Evolutionary conservation across 2,329 filamentous ascomycete genomes (phyloP).

Genomic region (Talaromyces pinophilus): DNA sequence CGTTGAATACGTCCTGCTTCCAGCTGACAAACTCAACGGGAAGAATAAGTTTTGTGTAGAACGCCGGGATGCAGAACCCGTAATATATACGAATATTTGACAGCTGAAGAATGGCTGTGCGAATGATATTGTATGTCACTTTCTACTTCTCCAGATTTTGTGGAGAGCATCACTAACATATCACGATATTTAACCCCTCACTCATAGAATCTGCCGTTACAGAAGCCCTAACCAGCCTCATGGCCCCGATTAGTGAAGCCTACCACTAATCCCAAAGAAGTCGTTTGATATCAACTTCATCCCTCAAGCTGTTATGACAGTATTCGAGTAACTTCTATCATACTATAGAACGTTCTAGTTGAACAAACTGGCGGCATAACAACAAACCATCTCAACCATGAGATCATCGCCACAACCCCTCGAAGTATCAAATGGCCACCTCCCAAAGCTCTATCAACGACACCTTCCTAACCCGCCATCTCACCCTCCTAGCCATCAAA

Average conservation of each 20-base stretch:
- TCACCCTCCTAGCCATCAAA: too few relatives aligned
- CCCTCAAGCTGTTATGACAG: too few relatives aligned
- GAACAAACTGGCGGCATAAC: too few relatives aligned
- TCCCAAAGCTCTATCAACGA: too few relatives aligned
- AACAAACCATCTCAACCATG: too few relatives aligned
- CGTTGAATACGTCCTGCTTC: too few relatives aligned
- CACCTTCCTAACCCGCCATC: too few relatives aligned
- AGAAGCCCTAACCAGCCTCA: slow-evolving; percentile 69
- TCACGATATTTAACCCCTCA: slow-evolving; percentile 70
- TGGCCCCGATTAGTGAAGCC: slow-evolving; percentile 74
- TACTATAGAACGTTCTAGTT: too few relatives aligned
- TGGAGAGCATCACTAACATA: neutral
- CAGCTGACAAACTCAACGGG: slow-evolving; percentile 37
- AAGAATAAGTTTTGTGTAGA: slow-evolving; percentile 68
- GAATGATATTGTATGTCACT: slow-evolving; percentile 67
- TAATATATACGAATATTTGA: slow-evolving; percentile 76
- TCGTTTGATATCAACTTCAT: too few relatives aligned
- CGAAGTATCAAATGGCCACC: too few relatives aligned
- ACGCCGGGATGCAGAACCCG: slow-evolving; percentile 64
- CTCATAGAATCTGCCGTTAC: slow-evolving; percentile 81
- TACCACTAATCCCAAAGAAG: slow-evolving; percentile 44
- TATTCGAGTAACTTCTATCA: too few relatives aligned
- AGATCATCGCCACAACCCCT: too few relatives aligned
- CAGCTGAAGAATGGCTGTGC: slow-evolving; percentile 78
- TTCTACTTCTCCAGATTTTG: neutral